phyloP scores from a whole-genome alignment of 139 green algal genomes.

The Chlorella sorokiniana region DNA sequence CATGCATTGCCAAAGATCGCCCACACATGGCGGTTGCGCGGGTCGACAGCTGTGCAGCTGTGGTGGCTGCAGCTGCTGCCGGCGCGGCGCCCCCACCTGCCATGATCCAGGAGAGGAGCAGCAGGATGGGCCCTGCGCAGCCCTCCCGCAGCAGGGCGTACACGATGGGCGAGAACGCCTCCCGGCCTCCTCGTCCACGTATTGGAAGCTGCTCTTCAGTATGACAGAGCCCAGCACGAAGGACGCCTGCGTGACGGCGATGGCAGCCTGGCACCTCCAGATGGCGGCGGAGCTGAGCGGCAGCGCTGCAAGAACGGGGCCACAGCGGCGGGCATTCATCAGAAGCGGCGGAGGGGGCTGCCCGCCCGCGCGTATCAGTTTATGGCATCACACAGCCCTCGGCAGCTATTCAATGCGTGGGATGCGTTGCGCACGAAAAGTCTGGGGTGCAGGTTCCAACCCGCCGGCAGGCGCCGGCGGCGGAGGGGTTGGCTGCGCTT shows the following conservation, averaged over 20 bases:
- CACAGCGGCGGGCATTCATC: not conserved
- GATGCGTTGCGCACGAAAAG: not conserved
- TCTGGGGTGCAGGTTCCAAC: too few relatives aligned
- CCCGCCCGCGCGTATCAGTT: too few relatives aligned
- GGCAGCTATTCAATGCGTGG: not conserved
- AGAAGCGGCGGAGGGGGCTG: not conserved
- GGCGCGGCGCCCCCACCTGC: slow-evolving; percentile 17
- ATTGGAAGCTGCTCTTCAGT: slow-evolving; percentile 48
- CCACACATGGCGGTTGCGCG: too few relatives aligned
- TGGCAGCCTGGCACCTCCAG: slow-evolving; percentile 57
- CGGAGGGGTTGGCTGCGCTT: not conserved
- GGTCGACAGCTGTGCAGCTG: too few relatives aligned
- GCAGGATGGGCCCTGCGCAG: slow-evolving; percentile 55
- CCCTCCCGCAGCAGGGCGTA: slow-evolving; percentile 60
- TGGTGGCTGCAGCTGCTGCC: not conserved
- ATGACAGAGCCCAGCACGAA: slow-evolving; percentile 68
- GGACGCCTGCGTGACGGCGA: slow-evolving; percentile 55
- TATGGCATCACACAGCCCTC: too few relatives aligned
- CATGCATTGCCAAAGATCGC: too few relatives aligned
- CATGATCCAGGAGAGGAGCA: slow-evolving; percentile 39
- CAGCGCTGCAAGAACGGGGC: not conserved
- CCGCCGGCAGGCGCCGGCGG: not conserved
- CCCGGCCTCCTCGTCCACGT: slow-evolving; percentile 27
- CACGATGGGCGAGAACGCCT: slow-evolving; percentile 60
- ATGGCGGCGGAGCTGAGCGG: not conserved